Evolutionary conservation across 257 asterid genomes (phyloP).

Genomic region (Nicotiana otophora): DNA sequence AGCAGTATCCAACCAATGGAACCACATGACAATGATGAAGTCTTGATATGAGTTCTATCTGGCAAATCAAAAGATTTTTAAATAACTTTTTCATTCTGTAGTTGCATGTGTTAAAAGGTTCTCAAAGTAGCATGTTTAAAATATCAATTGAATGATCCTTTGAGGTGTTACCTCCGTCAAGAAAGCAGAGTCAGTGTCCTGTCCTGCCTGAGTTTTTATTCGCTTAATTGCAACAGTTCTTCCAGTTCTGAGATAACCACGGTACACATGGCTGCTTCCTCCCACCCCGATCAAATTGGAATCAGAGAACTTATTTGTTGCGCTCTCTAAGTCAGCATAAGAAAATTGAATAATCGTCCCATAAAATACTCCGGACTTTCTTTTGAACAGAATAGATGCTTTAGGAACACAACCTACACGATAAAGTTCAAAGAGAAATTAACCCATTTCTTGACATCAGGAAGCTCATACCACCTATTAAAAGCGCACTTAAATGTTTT

Average conservation of each 20-base stretch:
- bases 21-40: constrained; percentile 95
- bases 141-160: not conserved
- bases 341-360: constrained; percentile 64
- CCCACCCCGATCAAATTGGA: constrained; percentile 84
- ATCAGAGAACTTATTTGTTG: constrained; percentile 64
- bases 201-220: constrained; percentile 62
- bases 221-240: constrained; percentile 81
- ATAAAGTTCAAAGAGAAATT: constrained; percentile 3
- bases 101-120: not conserved
- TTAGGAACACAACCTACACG: constrained; percentile 72
- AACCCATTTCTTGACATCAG: not conserved
- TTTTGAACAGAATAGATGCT: constrained; percentile 37
- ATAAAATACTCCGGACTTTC: constrained; percentile 44
- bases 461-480: not conserved
- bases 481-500: not conserved
- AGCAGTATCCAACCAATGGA: constrained; percentile 89
- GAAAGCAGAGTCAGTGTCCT: constrained; percentile 72
- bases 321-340: constrained; percentile 71
- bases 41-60: constrained; percentile 88
- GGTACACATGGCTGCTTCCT: constrained; percentile 86
- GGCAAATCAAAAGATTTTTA: not conserved
- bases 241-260: constrained; percentile 74
- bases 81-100: not conserved
- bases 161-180: constrained; percentile 63
- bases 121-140: not conserved